Evolutionary conservation across 1,284 basidiomycete species (phyloP).

Genomic region (Ceraceosorus guamensis): DNA sequence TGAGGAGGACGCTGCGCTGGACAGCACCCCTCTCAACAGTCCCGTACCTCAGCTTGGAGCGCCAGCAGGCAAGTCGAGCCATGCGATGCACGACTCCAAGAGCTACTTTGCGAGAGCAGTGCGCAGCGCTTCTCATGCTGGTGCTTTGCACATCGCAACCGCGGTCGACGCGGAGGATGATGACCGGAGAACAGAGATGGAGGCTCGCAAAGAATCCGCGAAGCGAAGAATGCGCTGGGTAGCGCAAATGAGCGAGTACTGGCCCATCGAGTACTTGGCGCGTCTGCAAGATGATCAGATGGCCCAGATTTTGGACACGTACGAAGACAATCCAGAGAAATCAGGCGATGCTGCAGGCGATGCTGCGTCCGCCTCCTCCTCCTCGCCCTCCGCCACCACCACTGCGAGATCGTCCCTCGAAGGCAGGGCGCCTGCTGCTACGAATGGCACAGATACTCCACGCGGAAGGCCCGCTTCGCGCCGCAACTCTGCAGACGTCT

Average conservation of each 20-base stretch:
- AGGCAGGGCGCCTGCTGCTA: neutral
- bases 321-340: constrained; percentile 1
- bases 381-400: neutral
- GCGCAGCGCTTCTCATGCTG: no score
- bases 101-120: neutral
- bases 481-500: neutral
- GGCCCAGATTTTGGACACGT: constrained; percentile 49
- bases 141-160: neutral
- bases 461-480: neutral
- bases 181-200: constrained; percentile 13
- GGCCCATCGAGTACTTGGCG: constrained; percentile 73
- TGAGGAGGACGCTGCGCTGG: constrained; percentile 37
- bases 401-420: neutral
- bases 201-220: constrained; percentile 23
- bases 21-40: constrained; percentile 58
- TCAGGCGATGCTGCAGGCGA: neutral
- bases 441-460: neutral
- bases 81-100: neutral
- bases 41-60: constrained; percentile 61
- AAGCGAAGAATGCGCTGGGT: constrained; percentile 49
- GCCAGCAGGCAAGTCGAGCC: neutral
- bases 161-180: neutral
- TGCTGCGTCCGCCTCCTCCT: neutral
- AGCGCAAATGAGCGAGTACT: constrained; percentile 61
- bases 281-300: constrained; percentile 64